Evolutionary conservation across 2,329 filamentous ascomycete species (phyloP), one percentile per base, ranked within the genome.

Genomic region (Davidsoniella neocaledoniae): DNA sequence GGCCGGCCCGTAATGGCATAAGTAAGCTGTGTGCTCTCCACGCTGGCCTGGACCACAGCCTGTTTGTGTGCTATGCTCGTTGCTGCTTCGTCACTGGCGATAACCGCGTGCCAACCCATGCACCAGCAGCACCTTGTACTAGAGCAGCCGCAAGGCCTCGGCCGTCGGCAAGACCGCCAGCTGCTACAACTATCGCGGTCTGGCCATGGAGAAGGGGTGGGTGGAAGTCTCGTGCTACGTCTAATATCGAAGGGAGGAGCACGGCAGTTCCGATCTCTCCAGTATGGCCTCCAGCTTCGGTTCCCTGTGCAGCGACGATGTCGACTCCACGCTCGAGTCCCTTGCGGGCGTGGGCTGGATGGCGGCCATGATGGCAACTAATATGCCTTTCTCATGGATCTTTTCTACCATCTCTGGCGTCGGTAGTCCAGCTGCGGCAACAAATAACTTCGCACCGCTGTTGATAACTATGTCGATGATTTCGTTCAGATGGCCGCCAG

Each of bases 331-430:
- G 76, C 46, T 86, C 77, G 3, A 96, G 69, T 2, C 88, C 88
- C 68, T 95, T 95, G 62, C 81, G 76, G 1, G 88, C 88, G 63
- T 96, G 90, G 62, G 83, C 86, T 2, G 90, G 88, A 58, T 88
- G 84, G 0, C 90, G 17, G 95, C 87, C 88, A 95, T 95, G 64
- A 95, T 95, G 87, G 95, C 95, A 36, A 95, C 73, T 53, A 93
- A 62, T 39, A 96, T 83, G 0, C 83, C 84, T 0, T 83, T 81
- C 7, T 73, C 71, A 60, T 96, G 90, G 42, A 96, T 70, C 43
- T 78, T 68, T 57, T 85, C 78, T 51, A 95, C 82, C 4, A 88
- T 77, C 51, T 69, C 64, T 43, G 69, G 68, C 0, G 88, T 86
- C 14, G 90, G 90, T 19, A 95, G 82, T 7, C 90, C 90, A 0